Evolutionary conservation across 2,329 filamentous ascomycete genomes (phyloP).

Genomic region (Verticillium nonalfalfae): DNA sequence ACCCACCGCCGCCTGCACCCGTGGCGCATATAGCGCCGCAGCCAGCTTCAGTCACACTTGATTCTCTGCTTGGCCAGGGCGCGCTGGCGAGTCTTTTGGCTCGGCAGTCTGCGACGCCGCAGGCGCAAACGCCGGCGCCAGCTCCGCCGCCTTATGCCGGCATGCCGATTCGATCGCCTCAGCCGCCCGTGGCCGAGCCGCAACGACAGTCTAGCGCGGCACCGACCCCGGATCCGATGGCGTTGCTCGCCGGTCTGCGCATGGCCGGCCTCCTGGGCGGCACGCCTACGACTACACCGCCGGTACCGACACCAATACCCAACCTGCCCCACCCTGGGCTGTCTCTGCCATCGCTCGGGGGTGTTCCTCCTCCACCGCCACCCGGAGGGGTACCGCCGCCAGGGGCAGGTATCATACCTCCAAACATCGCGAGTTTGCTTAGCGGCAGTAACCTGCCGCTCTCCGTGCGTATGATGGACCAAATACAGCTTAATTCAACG

Average conservation of each 20-base stretch:
- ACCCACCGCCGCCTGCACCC: constrained; percentile 25
- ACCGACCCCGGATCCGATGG: constrained; percentile 41
- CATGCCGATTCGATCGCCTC: constrained; percentile 43
- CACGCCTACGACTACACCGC: constrained; percentile 27
- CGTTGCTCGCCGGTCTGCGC: constrained; percentile 61
- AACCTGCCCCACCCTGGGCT: not conserved
- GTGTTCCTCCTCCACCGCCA: constrained; percentile 17
- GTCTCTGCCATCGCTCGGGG: not conserved
- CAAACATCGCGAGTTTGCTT: constrained; percentile 28
- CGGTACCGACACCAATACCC: constrained; percentile 19
- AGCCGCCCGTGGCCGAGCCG: constrained; percentile 32
- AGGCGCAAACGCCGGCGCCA: constrained; percentile 36
- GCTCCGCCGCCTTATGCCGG: constrained; percentile 6
- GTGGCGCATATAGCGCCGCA: constrained; percentile 23
- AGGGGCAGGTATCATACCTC: constrained; percentile 23
- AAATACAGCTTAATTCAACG: constrained; percentile 55
- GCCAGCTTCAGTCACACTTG: constrained; percentile 38
- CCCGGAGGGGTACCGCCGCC: constrained; percentile 15
- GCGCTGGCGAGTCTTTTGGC: constrained; percentile 54
- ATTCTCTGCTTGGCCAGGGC: constrained; percentile 52
- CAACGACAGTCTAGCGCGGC: constrained; percentile 28
- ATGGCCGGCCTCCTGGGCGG: constrained; percentile 59
- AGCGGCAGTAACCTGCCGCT: not conserved
- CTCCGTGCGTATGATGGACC: constrained; percentile 30
- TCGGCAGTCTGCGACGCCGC: constrained; percentile 44